These are phyloP conservation scores for Cyberlindnera amylophila DNA, from an alignment of 805 yeast species.

Conservation along the genomic window DNA sequence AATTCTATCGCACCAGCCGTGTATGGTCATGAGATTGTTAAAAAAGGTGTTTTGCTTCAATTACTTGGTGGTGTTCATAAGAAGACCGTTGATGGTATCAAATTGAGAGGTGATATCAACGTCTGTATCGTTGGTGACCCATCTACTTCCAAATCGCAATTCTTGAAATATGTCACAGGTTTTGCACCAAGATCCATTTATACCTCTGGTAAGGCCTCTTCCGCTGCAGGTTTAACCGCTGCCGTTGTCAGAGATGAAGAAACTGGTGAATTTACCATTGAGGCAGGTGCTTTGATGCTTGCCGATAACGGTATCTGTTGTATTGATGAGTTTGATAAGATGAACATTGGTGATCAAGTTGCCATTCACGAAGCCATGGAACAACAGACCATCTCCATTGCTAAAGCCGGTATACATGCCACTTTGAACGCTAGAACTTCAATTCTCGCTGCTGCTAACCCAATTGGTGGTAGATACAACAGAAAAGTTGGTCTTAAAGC, in stretches of 20 bases:
- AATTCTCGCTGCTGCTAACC: conserved; percentile 97
- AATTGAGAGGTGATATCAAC: conserved; percentile 93
- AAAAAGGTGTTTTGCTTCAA: conserved; percentile 87
- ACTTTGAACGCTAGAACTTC: conserved; percentile 96
- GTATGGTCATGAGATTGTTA: conserved; percentile 90
- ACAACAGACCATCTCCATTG: conserved; percentile 97
- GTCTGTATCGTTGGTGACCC: conserved; percentile 98
- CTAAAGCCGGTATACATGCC: conserved; percentile 98
- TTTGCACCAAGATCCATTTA: conserved; percentile 93
- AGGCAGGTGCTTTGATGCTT: conserved; percentile 97
- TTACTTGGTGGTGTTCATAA: conserved; percentile 95
- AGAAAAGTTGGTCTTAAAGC: conserved; percentile 79
- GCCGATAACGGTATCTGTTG: conserved; percentile 99
- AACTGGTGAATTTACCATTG: conserved; percentile 94
- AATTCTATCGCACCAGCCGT: conserved; percentile 93
- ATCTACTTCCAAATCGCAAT: conserved; percentile 94
- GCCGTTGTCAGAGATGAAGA: conserved; percentile 97
- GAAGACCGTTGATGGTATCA: conserved; percentile 87
- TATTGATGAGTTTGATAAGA: conserved; percentile 97
- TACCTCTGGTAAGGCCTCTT: conserved; percentile 96
- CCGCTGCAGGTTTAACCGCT: conserved; percentile 98
- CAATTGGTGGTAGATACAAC: conserved; percentile 95
- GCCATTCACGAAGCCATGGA: conserved; percentile 99
- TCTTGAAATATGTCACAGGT: conserved; percentile 85
- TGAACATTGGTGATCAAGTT: conserved; percentile 94